phyloP scores from a whole-genome alignment of 2,329 filamentous ascomycete genomes.

The Tolypocladium pustulatum region DNA sequence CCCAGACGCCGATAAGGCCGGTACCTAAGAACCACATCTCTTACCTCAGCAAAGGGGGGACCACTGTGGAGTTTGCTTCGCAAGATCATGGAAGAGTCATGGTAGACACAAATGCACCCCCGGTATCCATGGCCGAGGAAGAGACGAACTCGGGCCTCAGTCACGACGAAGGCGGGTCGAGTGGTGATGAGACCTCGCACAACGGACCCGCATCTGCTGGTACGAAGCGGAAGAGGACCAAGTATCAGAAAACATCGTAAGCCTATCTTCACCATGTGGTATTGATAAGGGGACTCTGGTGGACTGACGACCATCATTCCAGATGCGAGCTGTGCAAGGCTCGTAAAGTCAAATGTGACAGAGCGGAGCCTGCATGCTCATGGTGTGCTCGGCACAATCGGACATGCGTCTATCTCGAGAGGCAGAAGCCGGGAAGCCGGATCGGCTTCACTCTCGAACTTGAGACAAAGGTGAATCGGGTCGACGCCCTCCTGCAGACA shows the following conservation, averaged over 20 bases:
- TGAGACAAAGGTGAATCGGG: slow-evolving; percentile 42
- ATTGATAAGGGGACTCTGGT: background rate
- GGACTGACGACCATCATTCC: background rate
- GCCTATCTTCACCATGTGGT: slow-evolving; percentile 4
- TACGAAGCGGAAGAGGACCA: slow-evolving; percentile 28
- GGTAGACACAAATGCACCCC: slow-evolving; percentile 6
- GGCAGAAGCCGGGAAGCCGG: slow-evolving; percentile 57
- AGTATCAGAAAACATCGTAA: slow-evolving; percentile 32
- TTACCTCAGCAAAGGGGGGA: background rate
- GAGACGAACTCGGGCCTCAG: slow-evolving; percentile 24
- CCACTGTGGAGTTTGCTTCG: slow-evolving; percentile 2
- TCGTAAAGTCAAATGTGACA: slow-evolving; percentile 37
- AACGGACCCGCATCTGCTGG: slow-evolving; percentile 13
- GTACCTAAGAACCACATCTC: background rate
- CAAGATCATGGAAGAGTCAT: slow-evolving; percentile 4
- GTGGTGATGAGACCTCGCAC: slow-evolving; percentile 22
- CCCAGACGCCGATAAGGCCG: background rate
- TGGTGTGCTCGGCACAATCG: slow-evolving; percentile 62
- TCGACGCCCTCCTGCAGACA: slow-evolving; percentile 34
- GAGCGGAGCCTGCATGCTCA: slow-evolving; percentile 51
- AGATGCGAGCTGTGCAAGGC: slow-evolving; percentile 35
- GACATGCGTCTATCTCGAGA: slow-evolving; percentile 56
- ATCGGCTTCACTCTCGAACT: slow-evolving; percentile 54
- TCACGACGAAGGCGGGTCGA: slow-evolving; percentile 25
- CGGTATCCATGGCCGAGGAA: slow-evolving; percentile 21